A percentile compares a stretch with the other conserved stretches of the same genome.
Conservation (phyloP, 768 basidiomycete genomes). For the Rhodotorula kratochvilovae region DNA sequence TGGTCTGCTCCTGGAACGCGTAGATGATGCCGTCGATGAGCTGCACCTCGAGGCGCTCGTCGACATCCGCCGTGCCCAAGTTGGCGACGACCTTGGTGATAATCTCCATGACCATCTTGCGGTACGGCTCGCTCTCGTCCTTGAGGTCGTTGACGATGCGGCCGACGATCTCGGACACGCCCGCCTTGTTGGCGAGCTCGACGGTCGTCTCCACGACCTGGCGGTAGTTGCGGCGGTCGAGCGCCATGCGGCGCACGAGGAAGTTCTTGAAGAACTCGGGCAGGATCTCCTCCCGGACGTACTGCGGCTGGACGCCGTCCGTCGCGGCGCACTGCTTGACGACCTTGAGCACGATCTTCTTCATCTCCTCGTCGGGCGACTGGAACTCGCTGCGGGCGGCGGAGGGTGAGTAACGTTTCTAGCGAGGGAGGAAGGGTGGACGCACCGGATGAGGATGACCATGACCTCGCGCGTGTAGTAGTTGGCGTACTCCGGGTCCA, state of each 20-base stretch:
- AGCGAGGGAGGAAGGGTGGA: neutral
- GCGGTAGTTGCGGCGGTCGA: constrained; percentile 90
- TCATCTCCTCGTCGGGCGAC: constrained; percentile 99
- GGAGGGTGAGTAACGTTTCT: neutral
- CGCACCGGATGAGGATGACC: constrained; percentile 77
- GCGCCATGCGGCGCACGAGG: constrained; percentile 78
- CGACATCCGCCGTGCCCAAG: constrained; percentile 93
- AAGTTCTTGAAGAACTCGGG: constrained; percentile 99
- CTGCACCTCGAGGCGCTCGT: constrained; percentile 87
- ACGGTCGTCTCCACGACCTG: constrained; percentile 99
- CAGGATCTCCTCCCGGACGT: constrained; percentile 95
- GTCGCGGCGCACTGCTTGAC: constrained; percentile 98
- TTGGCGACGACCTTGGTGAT: constrained; percentile 92
- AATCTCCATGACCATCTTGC: constrained; percentile 99
- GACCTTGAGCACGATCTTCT: constrained; percentile 98
- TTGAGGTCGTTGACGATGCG: constrained; percentile 83
- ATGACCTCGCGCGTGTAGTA: constrained; percentile 99
- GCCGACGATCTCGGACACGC: constrained; percentile 92
- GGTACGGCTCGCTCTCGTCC: constrained; percentile 53
- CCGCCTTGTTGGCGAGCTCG: constrained; percentile 93
- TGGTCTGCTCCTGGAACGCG: constrained; percentile 98
- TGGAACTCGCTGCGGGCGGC: constrained; percentile 65
- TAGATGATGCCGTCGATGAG: constrained; percentile 98
- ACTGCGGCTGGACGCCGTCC: constrained; percentile 90
- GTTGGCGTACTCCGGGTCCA: constrained; percentile 99